These are phyloP conservation scores for Pholiota microspora DNA, from an alignment of 768 basidiomycete genomes.

Conservation along the genomic window DNA sequence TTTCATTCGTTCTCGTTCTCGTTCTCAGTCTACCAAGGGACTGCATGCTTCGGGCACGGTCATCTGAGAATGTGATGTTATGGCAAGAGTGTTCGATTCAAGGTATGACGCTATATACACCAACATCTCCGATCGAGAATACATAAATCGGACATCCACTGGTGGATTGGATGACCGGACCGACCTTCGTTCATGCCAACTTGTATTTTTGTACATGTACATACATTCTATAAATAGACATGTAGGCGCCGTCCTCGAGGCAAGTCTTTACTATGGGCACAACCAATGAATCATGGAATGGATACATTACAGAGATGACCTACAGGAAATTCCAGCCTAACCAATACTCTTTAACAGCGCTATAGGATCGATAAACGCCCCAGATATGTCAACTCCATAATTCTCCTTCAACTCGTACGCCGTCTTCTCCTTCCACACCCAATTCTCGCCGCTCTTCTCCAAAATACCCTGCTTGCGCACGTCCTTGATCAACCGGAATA, in stretches of 20 bases:
- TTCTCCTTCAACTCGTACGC: not conserved
- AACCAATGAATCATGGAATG: too few relatives aligned
- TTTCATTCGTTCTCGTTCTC: too few relatives aligned
- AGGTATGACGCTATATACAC: too few relatives aligned
- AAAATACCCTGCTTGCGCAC: not conserved
- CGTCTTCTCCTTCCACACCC: slow-evolving; percentile 1
- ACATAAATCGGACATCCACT: not conserved
- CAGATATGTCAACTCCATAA: not conserved
- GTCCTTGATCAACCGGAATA: not conserved
- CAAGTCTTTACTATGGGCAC: not conserved
- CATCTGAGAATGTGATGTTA: too few relatives aligned
- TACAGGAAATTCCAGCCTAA: not conserved
- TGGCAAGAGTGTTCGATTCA: not conserved
- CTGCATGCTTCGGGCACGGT: not conserved
- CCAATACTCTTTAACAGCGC: not conserved
- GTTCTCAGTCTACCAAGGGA: too few relatives aligned
- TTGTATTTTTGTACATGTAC: not conserved
- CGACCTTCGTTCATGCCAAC: not conserved
- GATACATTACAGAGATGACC: too few relatives aligned
- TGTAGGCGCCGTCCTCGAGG: not conserved
- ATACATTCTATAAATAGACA: not conserved
- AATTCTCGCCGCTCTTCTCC: not conserved
- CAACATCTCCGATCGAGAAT: not conserved
- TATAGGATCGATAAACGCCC: not conserved
- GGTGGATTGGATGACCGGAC: not conserved